Percentiles rank a stretch among this genome's conserved stretches.
These are phyloP conservation scores for Fusarium vanettenii DNA, from an alignment of 2,329 filamentous ascomycete species.

Conservation along the genomic window DNA sequence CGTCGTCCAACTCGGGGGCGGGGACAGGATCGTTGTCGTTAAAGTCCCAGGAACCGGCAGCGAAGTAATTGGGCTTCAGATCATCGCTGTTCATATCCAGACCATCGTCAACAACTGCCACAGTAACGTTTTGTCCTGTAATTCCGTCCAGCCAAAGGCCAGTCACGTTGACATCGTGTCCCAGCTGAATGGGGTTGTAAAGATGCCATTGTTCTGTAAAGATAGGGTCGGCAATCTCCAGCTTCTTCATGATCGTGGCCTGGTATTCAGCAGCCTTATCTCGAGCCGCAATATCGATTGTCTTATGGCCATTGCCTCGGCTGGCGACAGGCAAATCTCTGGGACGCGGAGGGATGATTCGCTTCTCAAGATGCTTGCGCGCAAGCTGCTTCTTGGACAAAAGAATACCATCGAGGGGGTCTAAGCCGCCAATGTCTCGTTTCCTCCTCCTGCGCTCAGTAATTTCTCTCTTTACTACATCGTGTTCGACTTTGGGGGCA, in stretches of 20 bases:
- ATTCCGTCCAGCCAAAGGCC: conserved; percentile 91
- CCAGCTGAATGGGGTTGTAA: conserved; percentile 81
- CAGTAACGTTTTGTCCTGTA: conserved; percentile 88
- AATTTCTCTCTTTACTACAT: conserved; percentile 68
- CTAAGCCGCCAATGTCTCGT: conserved; percentile 61
- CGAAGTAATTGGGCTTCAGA: conserved; percentile 92
- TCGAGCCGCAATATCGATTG: conserved; percentile 23
- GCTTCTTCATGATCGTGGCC: conserved; percentile 67
- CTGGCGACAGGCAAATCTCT: conserved; percentile 35
- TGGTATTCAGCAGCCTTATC: conserved; percentile 66
- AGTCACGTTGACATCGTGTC: conserved; percentile 97
- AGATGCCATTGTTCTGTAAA: conserved; percentile 97
- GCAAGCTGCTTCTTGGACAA: conserved; percentile 80
- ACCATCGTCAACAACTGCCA: conserved; percentile 96
- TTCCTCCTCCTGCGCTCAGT: conserved; percentile 70
- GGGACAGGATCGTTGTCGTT: conserved; percentile 87
- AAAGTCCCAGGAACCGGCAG: conserved; percentile 93
- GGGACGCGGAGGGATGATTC: conserved; percentile 56
- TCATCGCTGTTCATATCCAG: conserved; percentile 96
- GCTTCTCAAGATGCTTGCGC: conserved; percentile 65
- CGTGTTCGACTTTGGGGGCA: conserved; percentile 70
- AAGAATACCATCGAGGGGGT: conserved; percentile 78
- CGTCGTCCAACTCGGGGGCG: conserved; percentile 83
- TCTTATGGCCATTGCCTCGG: neutral
- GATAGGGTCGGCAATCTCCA: conserved; percentile 89